phyloP scores from a whole-genome alignment of 2,329 filamentous ascomycete genomes.

The Aspergillus jensenii region DNA sequence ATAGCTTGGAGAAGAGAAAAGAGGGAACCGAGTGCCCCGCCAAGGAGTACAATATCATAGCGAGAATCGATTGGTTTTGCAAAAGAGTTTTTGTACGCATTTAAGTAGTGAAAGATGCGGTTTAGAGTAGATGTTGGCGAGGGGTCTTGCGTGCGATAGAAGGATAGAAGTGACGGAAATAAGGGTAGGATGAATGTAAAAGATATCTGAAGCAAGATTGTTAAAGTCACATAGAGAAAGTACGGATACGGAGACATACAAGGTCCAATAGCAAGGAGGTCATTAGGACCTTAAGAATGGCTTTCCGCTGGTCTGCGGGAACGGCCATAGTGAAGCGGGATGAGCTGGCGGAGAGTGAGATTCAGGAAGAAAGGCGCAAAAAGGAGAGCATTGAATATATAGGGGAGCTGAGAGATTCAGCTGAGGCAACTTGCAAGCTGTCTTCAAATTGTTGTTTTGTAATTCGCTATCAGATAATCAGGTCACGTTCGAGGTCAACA shows the following conservation, averaged over 20 bases:
- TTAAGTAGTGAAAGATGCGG: constrained; percentile 76
- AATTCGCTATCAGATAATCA: neutral
- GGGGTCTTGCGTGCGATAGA: constrained; percentile 83
- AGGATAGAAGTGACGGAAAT: constrained; percentile 91
- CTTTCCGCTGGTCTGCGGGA: constrained; percentile 61
- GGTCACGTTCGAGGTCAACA: neutral
- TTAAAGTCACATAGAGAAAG: constrained; percentile 14
- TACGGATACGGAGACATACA: constrained; percentile 52
- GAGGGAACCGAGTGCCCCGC: constrained; percentile 87
- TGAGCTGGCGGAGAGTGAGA: neutral
- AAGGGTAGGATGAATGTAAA: constrained; percentile 98
- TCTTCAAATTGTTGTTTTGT: neutral
- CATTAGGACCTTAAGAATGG: constrained; percentile 83
- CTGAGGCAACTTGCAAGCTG: neutral
- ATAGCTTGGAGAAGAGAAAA: constrained; percentile 92
- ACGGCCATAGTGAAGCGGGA: constrained; percentile 31
- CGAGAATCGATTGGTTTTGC: constrained; percentile 88
- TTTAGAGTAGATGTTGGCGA: constrained; percentile 68
- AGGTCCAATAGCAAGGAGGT: constrained; percentile 85
- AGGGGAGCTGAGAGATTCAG: neutral
- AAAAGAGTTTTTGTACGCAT: constrained; percentile 93
- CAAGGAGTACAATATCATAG: constrained; percentile 95
- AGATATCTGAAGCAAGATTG: constrained; percentile 69
- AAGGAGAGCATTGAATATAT: neutral
- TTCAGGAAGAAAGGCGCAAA: neutral